Base-by-base conservation (phyloP, 305 asterid genomes). In the Fraxinus xanthoxyloides region DNA sequence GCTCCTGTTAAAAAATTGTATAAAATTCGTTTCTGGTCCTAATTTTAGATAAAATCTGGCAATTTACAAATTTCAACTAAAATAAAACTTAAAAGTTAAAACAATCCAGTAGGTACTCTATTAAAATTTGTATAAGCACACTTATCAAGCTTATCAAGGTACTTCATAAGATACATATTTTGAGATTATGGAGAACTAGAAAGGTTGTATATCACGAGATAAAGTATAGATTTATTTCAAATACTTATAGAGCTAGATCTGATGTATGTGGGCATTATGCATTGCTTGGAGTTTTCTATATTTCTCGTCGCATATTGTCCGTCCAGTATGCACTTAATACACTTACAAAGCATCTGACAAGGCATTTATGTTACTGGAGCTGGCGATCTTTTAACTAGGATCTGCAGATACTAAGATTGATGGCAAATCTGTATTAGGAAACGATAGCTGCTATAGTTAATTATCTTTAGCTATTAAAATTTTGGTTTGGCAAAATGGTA, bases 391-490 rank as follows among this genome's bases (percentile, higher is more conserved):
- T 34, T 51, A 15, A 23, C 31, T 23, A 17, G 65, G 30, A 72
- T n/a, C 21, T 8, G 75, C 5, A 8, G 26, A 78, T 82, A 63
- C 28, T 63, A 48, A 38, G 63, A 70, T 67, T 26, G 30, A 23
- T 75, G 72, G 34, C 31, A 51, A 51, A 67, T 84, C 51, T 72
- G 36, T 63, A 36, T 2, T 28, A 10, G 78, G 21, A 77, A 76
- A 32, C 61, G 75, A 77, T 34, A 21, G 34, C 21, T 3, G 13
- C 36, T 84, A 10, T 65, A 69, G 38, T 23, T 56, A 21, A 35
- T 75, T 72, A 21, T 82, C 72, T 40, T 15, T 78, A 31, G 43
- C 56, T 32, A 69, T 70, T 77, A 65, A 8, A 35, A 30, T 28
- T 79, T 32, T 70, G 73, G 15, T 75, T 79, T 54, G 9, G 79